Evolutionary conservation across 257 asterid genomes (phyloP).

Genomic region (Asclepias syriaca): DNA sequence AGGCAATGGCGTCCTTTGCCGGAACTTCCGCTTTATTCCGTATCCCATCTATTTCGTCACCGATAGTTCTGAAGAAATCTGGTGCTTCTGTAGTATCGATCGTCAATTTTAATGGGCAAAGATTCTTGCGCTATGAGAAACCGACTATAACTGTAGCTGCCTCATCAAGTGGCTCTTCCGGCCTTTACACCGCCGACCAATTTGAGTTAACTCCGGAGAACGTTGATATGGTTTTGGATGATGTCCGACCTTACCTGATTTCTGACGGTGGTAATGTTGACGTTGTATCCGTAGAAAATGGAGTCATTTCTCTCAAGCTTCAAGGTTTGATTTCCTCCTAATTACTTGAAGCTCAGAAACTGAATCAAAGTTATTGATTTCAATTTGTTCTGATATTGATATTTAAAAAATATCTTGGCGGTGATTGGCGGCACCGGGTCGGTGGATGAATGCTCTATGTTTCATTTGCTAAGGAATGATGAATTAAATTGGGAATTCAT

Average conservation of each 20-base stretch:
- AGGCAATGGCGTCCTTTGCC: slow-evolving; percentile 34
- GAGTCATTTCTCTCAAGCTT: slow-evolving; percentile 79
- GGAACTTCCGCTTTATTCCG: slow-evolving; percentile 20
- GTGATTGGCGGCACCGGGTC: background rate
- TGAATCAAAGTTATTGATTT: no score
- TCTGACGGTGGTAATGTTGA: slow-evolving; percentile 89
- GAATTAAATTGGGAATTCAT: background rate
- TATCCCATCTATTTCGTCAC: background rate
- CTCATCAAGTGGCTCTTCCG: slow-evolving; percentile 40
- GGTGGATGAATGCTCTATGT: background rate
- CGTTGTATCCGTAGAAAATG: slow-evolving; percentile 75
- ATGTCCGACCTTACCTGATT: slow-evolving; percentile 87
- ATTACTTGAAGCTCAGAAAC: background rate
- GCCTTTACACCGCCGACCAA: slow-evolving; percentile 69
- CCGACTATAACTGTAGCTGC: slow-evolving; percentile 23
- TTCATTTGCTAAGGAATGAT: background rate
- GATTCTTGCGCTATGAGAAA: slow-evolving; percentile 19
- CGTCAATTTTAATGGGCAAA: slow-evolving; percentile 12
- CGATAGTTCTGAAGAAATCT: slow-evolving; percentile 8
- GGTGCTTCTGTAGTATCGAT: background rate
- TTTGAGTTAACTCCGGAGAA: slow-evolving; percentile 68
- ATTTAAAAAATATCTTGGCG: no score
- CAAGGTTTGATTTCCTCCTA: slow-evolving; percentile 40
- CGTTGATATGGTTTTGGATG: slow-evolving; percentile 79
- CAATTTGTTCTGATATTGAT: background rate